Evolutionary conservation across 169 alveolate species (phyloP), one percentile per base, ranked within the genome.

Genomic region (Cryptosporidium ubiquitum): DNA sequence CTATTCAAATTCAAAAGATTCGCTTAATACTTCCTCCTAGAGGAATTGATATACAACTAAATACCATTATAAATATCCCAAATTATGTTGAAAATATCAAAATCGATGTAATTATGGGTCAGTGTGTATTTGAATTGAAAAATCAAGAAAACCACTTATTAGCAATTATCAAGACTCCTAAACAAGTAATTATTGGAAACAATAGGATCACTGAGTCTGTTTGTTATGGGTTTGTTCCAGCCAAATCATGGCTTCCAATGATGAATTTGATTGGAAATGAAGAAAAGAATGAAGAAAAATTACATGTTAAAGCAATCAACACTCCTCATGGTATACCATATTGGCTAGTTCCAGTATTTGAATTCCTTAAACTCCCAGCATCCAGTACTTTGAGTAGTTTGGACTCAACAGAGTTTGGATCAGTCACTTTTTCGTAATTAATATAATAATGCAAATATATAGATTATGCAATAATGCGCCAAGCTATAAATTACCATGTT

Each of bases 241-340:
- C 89, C 10, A 79, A 79, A 39, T 79, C 89, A 26, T 79, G 89
- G 89, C 75, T 79, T 42, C 79, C 89, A 79, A 64, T 79, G 57
- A 79, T 79, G 89, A 79, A 79, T 79, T 79, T 79, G 37, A 44
- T 79, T 26, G 75, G 79, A 5, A 79, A 40, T 61, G 89, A 75
- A 26, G 74, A 79, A 44, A 35, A 42, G 10, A 55, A 52, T 73
- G 68, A 58, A 40, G 61, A 40, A 69, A 60, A 61, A 18, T 42
- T 79, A 58, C 75, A 58, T 47, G 40, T 79, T 26, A 79, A 64
- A 29, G 89, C 89, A 20, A 64, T 79, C 9, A 79, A 79, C n/a
- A 79, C 89, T 39, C 75, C 89, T 26, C 89, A 79, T 39, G 89
- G 89, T 12, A 61, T 79, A 42, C 89, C 89, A 42, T 79, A 79